A percentile compares a stretch with the other conserved stretches of the same genome.
Conservation (phyloP, 1,284 basidiomycete species). For the Wallemia hederae region DNA sequence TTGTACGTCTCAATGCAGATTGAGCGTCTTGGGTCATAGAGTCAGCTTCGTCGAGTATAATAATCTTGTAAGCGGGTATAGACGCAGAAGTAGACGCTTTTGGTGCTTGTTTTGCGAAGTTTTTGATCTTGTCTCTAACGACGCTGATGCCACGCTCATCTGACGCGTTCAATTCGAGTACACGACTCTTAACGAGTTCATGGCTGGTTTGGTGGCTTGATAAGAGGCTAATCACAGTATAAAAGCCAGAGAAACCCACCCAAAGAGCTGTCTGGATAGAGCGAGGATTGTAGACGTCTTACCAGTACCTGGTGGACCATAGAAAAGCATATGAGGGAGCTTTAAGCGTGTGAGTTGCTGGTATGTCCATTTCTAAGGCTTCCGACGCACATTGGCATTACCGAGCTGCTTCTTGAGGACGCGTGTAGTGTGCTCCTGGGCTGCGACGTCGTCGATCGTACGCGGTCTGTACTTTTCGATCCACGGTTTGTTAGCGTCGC, state of each 20-base stretch:
- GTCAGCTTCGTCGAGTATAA: conserved; percentile 96
- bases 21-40: conserved; percentile 99
- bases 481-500: neutral
- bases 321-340: conserved; percentile 99
- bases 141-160: conserved; percentile 93
- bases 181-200: conserved; percentile 72
- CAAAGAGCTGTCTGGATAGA: conserved; percentile 73
- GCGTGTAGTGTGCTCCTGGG: conserved; percentile 83
- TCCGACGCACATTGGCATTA: conserved; percentile 65
- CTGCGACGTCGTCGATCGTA: conserved; percentile 88
- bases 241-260: conserved; percentile 23
- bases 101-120: conserved; percentile 77
- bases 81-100: conserved; percentile 22
- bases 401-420: conserved; percentile 71
- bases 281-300: conserved; percentile 98
- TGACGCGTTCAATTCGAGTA: conserved; percentile 95
- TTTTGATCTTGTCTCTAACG: conserved; percentile 94
- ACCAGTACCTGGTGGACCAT: conserved; percentile 92
- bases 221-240: conserved; percentile 2
- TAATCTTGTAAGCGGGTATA: conserved; percentile 80
- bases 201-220: conserved; percentile 27
- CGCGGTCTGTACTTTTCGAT: conserved; percentile 30
- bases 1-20: conserved; percentile 76
- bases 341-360: conserved; percentile 15
- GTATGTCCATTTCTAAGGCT: neutral